Evolutionary conservation across 441 rosid species (phyloP).

Genomic region (Jatropha podagrica): DNA sequence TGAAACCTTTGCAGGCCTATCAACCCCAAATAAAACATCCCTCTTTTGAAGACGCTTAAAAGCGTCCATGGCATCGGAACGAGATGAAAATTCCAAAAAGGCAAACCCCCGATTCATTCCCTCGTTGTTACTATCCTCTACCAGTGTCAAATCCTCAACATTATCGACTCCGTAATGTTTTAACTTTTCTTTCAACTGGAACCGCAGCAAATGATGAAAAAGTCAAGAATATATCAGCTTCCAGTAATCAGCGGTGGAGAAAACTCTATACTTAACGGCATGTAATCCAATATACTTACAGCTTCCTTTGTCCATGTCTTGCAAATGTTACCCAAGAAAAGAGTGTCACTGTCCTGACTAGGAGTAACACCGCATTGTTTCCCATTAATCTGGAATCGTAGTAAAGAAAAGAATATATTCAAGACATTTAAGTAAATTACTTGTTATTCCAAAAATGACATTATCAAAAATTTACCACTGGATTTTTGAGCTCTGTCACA

Average conservation of each 20-base stretch:
- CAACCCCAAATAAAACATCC: slow-evolving; percentile 91
- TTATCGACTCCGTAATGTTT: slow-evolving; percentile 89
- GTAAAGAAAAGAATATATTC: slow-evolving; percentile 36
- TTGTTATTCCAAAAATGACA: slow-evolving; percentile 33
- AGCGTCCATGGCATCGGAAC: slow-evolving; percentile 90
- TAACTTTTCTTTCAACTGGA: slow-evolving; percentile 93
- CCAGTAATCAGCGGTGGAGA: slow-evolving; percentile 18
- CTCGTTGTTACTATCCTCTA: slow-evolving; percentile 79
- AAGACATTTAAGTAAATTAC: slow-evolving; percentile 31
- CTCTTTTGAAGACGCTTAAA: slow-evolving; percentile 88
- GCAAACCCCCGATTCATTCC: slow-evolving; percentile 99
- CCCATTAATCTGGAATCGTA: slow-evolving; percentile 86
- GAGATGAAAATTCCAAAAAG: slow-evolving; percentile 89
- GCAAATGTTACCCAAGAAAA: slow-evolving; percentile 93
- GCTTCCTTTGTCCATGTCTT: slow-evolving; percentile 92
- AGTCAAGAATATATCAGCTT: slow-evolving; percentile 27
- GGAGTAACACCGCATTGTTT: slow-evolving; percentile 94
- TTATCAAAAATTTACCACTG: slow-evolving; percentile 68
- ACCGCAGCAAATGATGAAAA: slow-evolving; percentile 34
- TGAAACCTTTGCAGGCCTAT: slow-evolving; percentile 94
- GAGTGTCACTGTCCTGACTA: slow-evolving; percentile 94
- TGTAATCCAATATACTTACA: slow-evolving; percentile 62
- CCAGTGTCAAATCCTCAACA: slow-evolving; percentile 86
- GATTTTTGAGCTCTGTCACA: slow-evolving; percentile 73
- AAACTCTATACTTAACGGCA: slow-evolving; percentile 20